Conservation (phyloP, 176 grass and related monocot species). For the Hordeum vulgare region DNA sequence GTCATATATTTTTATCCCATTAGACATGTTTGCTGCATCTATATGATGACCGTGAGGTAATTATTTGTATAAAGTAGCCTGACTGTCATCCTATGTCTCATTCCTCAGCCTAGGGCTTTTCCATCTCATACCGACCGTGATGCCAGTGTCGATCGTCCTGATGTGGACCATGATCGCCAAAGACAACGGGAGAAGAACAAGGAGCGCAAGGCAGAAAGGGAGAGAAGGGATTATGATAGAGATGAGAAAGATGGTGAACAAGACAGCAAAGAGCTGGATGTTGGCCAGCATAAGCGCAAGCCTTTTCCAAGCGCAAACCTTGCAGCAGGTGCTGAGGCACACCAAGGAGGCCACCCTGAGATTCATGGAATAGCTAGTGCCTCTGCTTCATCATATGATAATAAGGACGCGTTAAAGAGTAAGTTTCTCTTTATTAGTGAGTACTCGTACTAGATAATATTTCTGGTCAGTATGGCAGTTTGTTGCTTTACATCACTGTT, state of each 20-base stretch:
- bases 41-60: background rate
- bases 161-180: slow-evolving; percentile 79
- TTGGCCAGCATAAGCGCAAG: slow-evolving; percentile 46
- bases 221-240: slow-evolving; percentile 71
- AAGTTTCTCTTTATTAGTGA: slow-evolving; percentile 28
- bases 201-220: slow-evolving; percentile 74
- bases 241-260: slow-evolving; percentile 85
- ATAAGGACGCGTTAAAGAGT: slow-evolving; percentile 93
- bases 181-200: slow-evolving; percentile 81
- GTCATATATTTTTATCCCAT: background rate
- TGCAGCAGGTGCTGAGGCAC: slow-evolving; percentile 33
- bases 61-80: background rate
- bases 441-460: background rate
- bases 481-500: background rate
- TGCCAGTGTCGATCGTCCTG: slow-evolving; percentile 80
- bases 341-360: slow-evolving; percentile 40
- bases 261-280: slow-evolving; percentile 68
- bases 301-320: slow-evolving; percentile 41
- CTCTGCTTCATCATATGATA: slow-evolving; percentile 77
- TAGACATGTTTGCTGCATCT: background rate
- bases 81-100: background rate
- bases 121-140: slow-evolving; percentile 59
- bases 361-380: slow-evolving; percentile 48
- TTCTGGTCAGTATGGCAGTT: background rate
- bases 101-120: slow-evolving; percentile 62